Percentiles rank a stretch among this genome's conserved stretches.
Conservation (phyloP, 2,329 filamentous ascomycete species). For the Trichoderma koningii region DNA sequence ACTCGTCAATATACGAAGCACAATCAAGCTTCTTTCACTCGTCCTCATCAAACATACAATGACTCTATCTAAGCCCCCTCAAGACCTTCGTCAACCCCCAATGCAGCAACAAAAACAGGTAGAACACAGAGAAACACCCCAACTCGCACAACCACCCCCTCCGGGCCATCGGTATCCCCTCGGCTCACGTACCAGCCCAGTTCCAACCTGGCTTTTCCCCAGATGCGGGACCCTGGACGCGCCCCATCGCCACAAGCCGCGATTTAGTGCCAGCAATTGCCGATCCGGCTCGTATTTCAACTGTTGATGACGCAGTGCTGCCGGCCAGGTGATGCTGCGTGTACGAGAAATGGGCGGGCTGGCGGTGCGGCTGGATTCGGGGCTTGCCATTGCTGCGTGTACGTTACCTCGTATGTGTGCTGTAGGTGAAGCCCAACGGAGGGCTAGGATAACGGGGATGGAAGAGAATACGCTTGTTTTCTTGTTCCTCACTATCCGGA, state of each 20-base stretch:
- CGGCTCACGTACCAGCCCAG: background rate
- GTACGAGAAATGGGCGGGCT: constrained; percentile 23
- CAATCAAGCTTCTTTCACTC: background rate
- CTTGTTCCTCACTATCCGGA: background rate
- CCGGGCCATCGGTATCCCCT: constrained; percentile 13
- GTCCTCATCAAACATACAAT: background rate
- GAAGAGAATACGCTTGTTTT: background rate
- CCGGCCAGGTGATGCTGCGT: constrained; percentile 22
- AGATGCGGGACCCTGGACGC: constrained; percentile 8
- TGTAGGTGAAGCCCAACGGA: constrained; percentile 11
- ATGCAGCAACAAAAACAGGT: background rate
- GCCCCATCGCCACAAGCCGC: constrained; percentile 20
- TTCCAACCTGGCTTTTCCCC: constrained; percentile 9
- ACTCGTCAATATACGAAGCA: background rate
- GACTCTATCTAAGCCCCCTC: background rate
- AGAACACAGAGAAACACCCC: background rate
- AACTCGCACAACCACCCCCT: too few species aligned
- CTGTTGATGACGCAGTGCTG: constrained; percentile 23
- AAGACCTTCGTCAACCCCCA: background rate
- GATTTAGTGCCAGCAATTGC: constrained; percentile 13
- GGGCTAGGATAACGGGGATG: background rate
- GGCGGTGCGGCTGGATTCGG: background rate
- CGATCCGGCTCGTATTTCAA: constrained; percentile 26
- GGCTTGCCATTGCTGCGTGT: background rate
- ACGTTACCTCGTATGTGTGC: too few species aligned